Evolutionary conservation across 345 rosid genomes (phyloP), one percentile per base, ranked within the genome.

Genomic region (Lepidium didymum): DNA sequence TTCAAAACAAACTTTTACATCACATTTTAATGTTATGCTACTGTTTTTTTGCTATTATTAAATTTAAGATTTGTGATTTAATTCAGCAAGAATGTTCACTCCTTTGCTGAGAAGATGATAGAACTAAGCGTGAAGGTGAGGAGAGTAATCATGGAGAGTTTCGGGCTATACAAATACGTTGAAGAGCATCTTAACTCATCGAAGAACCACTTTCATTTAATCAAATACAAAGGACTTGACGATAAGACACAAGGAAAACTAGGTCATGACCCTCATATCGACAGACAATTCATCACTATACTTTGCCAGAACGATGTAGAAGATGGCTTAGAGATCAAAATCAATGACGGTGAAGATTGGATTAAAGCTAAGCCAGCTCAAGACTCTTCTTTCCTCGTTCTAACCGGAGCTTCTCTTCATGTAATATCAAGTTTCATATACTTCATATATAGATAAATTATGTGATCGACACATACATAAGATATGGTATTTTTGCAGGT

Each of bases 121-220:
- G 80, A 82, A 66, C 10, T 87, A 50, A 74, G 75, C 29, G 67
- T 72, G 45, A 76, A 18, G 71, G 83, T 82, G 74, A 82, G 60
- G 66, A 60, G 69, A 54, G 83, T 82, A 88, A 65, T 83, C 35
- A 76, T 84, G 33, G 90, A 85, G 72, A 82, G 85, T 74, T 83
- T 80, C 38, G 81, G 87, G 0, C 72, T 77, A 8, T 68, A 70
- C 31, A 73, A 78, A 56, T 66, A 79, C 61, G 47, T 70, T 3
- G 82, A 77, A 5, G 80, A 81, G 8, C 77, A 77, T 53, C 61
- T 62, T 12, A 74, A 62, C 13, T 73, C 81, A 1, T 70, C 77
- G 0, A 68, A 29, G 47, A 81, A 80, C 59, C 79, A 75, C 15
- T 67, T 86, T 21, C 75, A 75, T 35, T 15, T 86, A 23, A 10